Evolutionary conservation across 352 stramenopile genomes (phyloP), one percentile per base, ranked within the genome.

Genomic region (Phytophthora ohioensis): DNA sequence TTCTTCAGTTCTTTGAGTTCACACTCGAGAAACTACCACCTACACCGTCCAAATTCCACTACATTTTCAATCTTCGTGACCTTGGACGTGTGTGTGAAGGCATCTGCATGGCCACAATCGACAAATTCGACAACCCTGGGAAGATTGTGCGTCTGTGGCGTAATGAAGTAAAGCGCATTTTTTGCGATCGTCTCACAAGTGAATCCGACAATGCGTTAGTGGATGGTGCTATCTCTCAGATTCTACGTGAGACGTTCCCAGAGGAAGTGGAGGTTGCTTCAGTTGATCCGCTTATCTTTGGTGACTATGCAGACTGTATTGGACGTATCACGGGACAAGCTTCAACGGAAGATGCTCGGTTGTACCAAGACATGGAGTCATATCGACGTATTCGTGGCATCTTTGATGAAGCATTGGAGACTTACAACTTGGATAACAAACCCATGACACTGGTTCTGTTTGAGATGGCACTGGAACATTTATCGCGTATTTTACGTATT

Each of bases 21-120:
- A 92, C 95, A 10, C 55, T 98, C 1, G 92, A 98, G 38, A 95
- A 94, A 53, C 73, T 98, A 10, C 95, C 93, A 5, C 93, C 95
- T 0, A 98, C 95, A 12, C 95, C 95, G 21, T 96, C 91, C 38
- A 98, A 98, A 65, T 98, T 98, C 57, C 95, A 98, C 73, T 98
- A 98, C 74, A 98, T 98, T 54, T 99, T 99, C 75, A 99, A 99
- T 46, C 76, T 99, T n/a, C 86, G 96, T 0, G 96, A 99, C 62
- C 73, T 99, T 12, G 94, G 90, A 0, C 88, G 96, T 9, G 94
- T 99, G 2, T 98, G 94, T 48, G 94, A 99, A 76, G 96, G 96
- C 8, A 78, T 99, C 12, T 99, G 95, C 57, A 94, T 98, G 72
- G 92, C 92, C 9, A 99, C 94, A 1, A 81, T 89, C 0, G 95